phyloP scores from a whole-genome alignment of 2,329 filamentous ascomycete genomes.

The Colletotrichum phormii region DNA sequence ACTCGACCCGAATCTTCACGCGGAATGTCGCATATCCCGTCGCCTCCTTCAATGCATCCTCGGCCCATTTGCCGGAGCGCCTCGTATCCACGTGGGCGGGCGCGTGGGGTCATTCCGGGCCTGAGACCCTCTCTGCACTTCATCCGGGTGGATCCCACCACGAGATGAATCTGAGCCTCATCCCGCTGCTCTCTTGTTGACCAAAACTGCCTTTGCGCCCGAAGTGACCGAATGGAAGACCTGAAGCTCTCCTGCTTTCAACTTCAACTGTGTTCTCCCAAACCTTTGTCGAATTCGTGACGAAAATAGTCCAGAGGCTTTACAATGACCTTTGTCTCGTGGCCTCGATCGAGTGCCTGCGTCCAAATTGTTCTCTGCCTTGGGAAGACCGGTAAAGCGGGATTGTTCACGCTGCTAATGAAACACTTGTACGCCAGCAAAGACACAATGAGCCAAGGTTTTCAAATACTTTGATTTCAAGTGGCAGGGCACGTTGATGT shows the following conservation, averaged over 20 bases:
- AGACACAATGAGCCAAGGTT: background rate
- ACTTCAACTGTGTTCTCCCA: background rate
- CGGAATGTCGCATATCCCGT: constrained; percentile 20
- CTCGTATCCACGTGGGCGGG: constrained; percentile 21
- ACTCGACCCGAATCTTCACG: background rate
- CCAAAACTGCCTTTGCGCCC: background rate
- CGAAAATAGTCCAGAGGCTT: background rate
- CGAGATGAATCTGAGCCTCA: background rate
- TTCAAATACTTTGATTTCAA: background rate
- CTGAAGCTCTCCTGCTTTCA: background rate
- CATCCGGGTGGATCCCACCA: constrained; percentile 20
- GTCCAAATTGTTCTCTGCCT: background rate
- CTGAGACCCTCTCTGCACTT: constrained; percentile 16
- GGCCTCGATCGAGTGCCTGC: background rate
- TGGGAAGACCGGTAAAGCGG: background rate
- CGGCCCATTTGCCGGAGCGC: constrained; percentile 13
- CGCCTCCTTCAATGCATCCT: background rate
- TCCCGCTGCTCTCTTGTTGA: background rate
- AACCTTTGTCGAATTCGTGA: background rate
- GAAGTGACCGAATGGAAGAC: background rate
- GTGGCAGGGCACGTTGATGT: background rate
- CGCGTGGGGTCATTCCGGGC: constrained; percentile 11
- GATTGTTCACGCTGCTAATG: background rate
- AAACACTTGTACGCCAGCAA: background rate
- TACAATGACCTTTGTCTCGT: background rate